A percentile compares a stretch with the other conserved stretches of the same genome.
phyloP scores from a whole-genome alignment of 495 filamentous ascomycete genomes.

The Chaetomium tenue region DNA sequence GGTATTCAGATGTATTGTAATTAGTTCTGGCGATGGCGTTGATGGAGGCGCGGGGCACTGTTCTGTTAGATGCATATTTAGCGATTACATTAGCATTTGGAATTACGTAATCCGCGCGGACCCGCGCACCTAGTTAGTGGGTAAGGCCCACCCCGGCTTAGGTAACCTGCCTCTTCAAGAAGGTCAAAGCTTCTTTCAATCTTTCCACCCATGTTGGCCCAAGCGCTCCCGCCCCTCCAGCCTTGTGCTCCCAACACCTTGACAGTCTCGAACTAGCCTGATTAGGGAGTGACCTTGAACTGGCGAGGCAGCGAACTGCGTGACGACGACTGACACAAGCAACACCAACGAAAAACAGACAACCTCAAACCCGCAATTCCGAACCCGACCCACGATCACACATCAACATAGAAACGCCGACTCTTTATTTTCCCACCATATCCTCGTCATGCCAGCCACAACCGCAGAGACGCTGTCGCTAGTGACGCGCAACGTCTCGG shows the following conservation, averaged over 20 bases:
- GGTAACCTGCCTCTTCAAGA: constrained; percentile 15
- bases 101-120: no score
- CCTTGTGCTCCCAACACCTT: constrained; percentile 18
- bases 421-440: background rate
- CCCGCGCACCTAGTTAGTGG: no score
- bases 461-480: constrained; percentile 92
- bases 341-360: constrained; percentile 8
- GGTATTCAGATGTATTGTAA: no score
- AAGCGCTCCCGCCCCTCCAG: constrained; percentile 13
- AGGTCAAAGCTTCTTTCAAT: constrained; percentile 5
- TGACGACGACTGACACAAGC: constrained; percentile 33
- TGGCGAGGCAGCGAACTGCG: constrained; percentile 37
- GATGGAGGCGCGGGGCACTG: no score
- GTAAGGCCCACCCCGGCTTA: constrained; percentile 4
- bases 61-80: no score
- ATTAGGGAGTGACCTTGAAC: constrained; percentile 35
- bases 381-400: constrained; percentile 17
- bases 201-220: constrained; percentile 6
- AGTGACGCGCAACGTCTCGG: constrained; percentile 88
- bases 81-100: no score
- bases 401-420: background rate
- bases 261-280: constrained; percentile 27
- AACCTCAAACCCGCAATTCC: constrained; percentile 16
- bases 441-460: constrained; percentile 77
- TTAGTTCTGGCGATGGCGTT: no score